Evolutionary conservation across 371 early-diverging fungal species (phyloP).

Genomic region (Apophysomyces trapeziformis): DNA sequence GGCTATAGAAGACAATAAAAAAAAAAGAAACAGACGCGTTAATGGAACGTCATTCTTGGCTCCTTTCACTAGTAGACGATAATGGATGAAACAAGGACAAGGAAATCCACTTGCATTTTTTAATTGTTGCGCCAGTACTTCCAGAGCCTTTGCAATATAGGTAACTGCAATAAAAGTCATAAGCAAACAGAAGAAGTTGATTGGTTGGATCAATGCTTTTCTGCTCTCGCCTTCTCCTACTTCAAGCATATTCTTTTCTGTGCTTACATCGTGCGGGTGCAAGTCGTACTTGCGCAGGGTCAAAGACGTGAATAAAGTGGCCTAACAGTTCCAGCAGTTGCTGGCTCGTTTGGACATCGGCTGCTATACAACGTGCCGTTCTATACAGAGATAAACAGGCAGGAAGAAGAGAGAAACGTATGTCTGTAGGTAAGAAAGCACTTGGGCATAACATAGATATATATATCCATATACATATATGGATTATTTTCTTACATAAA

Average conservation of each 20-base stretch:
- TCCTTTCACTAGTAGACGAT: no score
- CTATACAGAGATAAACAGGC: slow-evolving; percentile 19
- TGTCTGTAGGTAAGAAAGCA: neutral
- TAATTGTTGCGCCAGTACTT: slow-evolving; percentile 38
- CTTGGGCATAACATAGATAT: neutral
- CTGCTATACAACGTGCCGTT: slow-evolving; percentile 44
- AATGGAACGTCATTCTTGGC: no score
- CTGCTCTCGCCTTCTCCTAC: no score
- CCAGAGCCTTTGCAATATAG: slow-evolving; percentile 50
- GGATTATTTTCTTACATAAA: slow-evolving; percentile 55
- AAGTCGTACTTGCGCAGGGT: slow-evolving; percentile 43
- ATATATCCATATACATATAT: no score
- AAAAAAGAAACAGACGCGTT: neutral
- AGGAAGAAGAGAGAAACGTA: neutral
- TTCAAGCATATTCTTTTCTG: neutral
- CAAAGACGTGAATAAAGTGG: slow-evolving; percentile 55
- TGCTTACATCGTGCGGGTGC: slow-evolving; percentile 51
- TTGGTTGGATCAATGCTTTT: no score
- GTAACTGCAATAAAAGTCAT: slow-evolving; percentile 29
- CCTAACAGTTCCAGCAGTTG: slow-evolving; percentile 35
- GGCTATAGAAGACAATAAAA: slow-evolving; percentile 30
- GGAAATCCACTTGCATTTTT: slow-evolving; percentile 24
- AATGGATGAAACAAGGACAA: neutral
- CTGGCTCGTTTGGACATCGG: slow-evolving; percentile 25
- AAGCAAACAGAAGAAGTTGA: no score